Evolutionary conservation across 73 alveolate species (phyloP).

Genomic region (Paramecium octaurelia): DNA sequence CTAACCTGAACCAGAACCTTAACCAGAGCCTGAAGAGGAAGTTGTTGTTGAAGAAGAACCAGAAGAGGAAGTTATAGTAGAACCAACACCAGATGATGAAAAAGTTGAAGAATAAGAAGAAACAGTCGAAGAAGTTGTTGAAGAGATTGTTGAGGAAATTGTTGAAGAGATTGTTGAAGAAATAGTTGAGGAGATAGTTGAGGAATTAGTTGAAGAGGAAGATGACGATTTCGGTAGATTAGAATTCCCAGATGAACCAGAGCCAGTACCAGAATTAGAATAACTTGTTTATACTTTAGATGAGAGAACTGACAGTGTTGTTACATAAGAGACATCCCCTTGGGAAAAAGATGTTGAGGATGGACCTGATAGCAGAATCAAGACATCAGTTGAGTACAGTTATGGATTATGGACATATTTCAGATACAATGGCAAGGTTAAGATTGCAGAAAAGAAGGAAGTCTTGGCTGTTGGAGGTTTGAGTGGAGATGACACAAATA

Average conservation of each 20-base stretch:
- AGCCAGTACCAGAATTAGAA: not conserved
- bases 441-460: conserved; percentile 14
- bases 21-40: not conserved
- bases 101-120: not conserved
- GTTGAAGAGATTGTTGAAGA: not conserved
- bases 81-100: not conserved
- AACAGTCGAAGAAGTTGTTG: not conserved
- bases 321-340: not conserved
- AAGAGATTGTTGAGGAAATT: not conserved
- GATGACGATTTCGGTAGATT: not conserved
- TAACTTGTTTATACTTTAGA: conserved; percentile 2
- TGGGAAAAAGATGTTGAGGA: not conserved
- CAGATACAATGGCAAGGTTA: conserved; percentile 5
- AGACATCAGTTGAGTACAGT: not conserved
- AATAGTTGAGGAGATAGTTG: not conserved
- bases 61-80: not conserved
- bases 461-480: not conserved
- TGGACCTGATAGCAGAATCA: not conserved
- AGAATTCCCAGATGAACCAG: not conserved
- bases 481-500: not conserved
- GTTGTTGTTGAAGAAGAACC: not conserved
- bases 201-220: not conserved
- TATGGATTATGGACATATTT: conserved; percentile 43
- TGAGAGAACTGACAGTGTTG: not conserved
- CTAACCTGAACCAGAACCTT: not conserved